Conservation (phyloP, 1,284 basidiomycete species). For the Chiua sp. region DNA sequence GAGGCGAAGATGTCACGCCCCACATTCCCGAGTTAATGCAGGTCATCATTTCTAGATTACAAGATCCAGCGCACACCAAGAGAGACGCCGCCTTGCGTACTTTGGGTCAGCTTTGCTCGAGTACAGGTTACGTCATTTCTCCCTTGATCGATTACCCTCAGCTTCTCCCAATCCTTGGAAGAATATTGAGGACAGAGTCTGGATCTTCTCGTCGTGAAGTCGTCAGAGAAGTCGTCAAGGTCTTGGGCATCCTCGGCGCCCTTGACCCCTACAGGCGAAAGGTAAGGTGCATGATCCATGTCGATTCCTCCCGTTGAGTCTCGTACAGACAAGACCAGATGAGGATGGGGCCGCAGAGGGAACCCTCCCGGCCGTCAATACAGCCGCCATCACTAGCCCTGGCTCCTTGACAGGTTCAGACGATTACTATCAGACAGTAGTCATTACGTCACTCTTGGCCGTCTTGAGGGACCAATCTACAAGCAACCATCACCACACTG, state of each 20-base stretch:
- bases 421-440: constrained; percentile 98
- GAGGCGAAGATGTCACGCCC: constrained; percentile 89
- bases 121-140: constrained; percentile 93
- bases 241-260: constrained; percentile 97
- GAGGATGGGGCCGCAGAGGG: constrained; percentile 81
- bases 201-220: constrained; percentile 88
- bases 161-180: constrained; percentile 86
- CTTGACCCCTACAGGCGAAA: constrained; percentile 96
- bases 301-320: constrained; percentile 11
- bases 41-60: constrained; percentile 88
- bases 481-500: constrained; percentile 87
- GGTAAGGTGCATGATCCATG: constrained; percentile 47
- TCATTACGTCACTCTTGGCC: constrained; percentile 88
- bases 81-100: constrained; percentile 95
- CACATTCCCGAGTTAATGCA: constrained; percentile 90
- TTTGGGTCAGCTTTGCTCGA: constrained; percentile 94
- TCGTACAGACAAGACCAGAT: constrained; percentile 65
- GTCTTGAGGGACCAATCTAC: constrained; percentile 92
- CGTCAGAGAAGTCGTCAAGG: constrained; percentile 90
- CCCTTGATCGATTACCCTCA: constrained; percentile 94
- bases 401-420: constrained; percentile 67
- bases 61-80: constrained; percentile 86
- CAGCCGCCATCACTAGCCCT: constrained; percentile 53
- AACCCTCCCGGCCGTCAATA: constrained; percentile 63
- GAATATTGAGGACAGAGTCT: constrained; percentile 88